These are phyloP conservation scores for Candida sp. DNA, from an alignment of 1,139 yeast species.

Conservation along the genomic window DNA sequence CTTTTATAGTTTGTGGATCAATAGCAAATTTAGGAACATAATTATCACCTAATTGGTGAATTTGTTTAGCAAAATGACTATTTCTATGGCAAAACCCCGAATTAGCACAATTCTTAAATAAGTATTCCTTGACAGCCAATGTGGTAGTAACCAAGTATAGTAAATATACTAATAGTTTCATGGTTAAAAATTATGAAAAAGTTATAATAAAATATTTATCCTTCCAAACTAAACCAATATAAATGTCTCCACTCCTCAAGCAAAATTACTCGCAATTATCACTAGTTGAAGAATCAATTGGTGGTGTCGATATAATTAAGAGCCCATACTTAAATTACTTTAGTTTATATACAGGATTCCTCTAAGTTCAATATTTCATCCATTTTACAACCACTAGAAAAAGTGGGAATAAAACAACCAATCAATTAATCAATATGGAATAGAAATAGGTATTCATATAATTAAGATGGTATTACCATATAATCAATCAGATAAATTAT, in stretches of 20 bases:
- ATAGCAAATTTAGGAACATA: conserved; percentile 53
- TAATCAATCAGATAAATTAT: too few relatives aligned
- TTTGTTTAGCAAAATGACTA: conserved; percentile 58
- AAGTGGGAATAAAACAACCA: background rate
- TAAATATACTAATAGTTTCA: conserved; percentile 2
- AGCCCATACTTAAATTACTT: background rate
- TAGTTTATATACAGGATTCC: background rate
- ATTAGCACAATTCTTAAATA: conserved; percentile 78
- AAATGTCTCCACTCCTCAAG: too few relatives aligned
- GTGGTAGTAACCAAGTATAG: conserved; percentile 7
- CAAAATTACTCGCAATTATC: too few relatives aligned
- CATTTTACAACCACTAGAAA: background rate
- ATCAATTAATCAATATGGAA: too few relatives aligned
- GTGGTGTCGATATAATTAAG: background rate
- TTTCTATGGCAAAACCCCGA: conserved; percentile 88
- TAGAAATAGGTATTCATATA: too few relatives aligned
- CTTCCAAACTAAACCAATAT: too few relatives aligned
- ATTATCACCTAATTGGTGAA: conserved; percentile 13
- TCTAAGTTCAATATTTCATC: background rate
- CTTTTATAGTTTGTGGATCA: conserved; percentile 34
- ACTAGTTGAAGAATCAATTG: too few relatives aligned
- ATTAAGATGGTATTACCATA: too few relatives aligned
- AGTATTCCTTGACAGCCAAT: conserved; percentile 58
- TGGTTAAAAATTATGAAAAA: too few relatives aligned
- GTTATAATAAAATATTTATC: too few relatives aligned